phyloP scores from a whole-genome alignment of 352 stramenopile species.

The Plasmopara muralis region DNA sequence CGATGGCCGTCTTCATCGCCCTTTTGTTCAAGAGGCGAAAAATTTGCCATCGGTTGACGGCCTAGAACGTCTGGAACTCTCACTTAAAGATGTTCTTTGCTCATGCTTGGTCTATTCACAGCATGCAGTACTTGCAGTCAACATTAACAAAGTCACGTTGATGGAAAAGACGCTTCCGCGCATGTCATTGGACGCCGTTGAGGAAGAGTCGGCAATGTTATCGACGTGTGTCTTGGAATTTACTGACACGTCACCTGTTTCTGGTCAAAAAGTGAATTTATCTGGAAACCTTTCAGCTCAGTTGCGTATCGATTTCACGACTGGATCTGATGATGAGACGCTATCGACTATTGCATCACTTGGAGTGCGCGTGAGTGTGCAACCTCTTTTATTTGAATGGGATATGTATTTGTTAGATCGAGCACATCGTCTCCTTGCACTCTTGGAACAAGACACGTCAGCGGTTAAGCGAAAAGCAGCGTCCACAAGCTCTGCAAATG shows the following conservation, averaged over 20 bases:
- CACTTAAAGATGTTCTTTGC: constrained; percentile 65
- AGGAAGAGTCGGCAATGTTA: constrained; percentile 55
- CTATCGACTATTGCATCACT: constrained; percentile 32
- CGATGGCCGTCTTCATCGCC: constrained; percentile 20
- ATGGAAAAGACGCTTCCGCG: constrained; percentile 66
- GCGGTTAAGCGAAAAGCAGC: constrained; percentile 12
- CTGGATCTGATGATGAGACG: constrained; percentile 18
- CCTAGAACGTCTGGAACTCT: constrained; percentile 58
- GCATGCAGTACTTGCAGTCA: constrained; percentile 41
- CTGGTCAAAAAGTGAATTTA: constrained; percentile 51
- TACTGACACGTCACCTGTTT: constrained; percentile 49
- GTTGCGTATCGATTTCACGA: constrained; percentile 52
- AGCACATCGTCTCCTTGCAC: constrained; percentile 58
- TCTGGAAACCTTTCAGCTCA: constrained; percentile 63
- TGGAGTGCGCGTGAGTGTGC: constrained; percentile 56
- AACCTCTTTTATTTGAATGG: constrained; percentile 75
- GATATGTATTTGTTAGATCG: constrained; percentile 85
- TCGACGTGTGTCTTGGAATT: constrained; percentile 58
- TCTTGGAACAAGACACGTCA: constrained; percentile 51
- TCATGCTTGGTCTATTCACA: constrained; percentile 58
- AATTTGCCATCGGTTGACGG: constrained; percentile 49
- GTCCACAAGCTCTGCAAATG: constrained; percentile 1
- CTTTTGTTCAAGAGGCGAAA: constrained; percentile 26
- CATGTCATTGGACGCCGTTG: constrained; percentile 64
- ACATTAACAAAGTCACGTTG: constrained; percentile 57